Percentiles rank a stretch among this genome's conserved stretches.
phyloP scores from a whole-genome alignment of 345 rosid genomes.

The Gossypium thurberi region DNA sequence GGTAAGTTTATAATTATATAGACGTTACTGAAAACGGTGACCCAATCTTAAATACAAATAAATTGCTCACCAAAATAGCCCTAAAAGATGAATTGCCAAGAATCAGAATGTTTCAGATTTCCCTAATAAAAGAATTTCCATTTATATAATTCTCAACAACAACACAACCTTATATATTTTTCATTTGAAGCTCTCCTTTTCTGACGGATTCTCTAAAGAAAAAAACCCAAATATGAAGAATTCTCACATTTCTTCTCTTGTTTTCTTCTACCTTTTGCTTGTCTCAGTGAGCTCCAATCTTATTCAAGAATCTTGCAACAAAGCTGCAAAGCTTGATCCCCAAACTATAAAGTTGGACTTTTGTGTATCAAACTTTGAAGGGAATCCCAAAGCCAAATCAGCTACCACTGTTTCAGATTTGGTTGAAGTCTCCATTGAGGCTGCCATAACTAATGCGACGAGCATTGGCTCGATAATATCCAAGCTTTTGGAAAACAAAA shows the following conservation, averaged over 20 bases:
- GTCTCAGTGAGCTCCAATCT: constrained; percentile 9
- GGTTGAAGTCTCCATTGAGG: constrained; percentile 14
- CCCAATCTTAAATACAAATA: too few relatives aligned
- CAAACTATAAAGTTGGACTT: constrained; percentile 16
- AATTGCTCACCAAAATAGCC: too few relatives aligned
- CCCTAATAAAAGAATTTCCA: too few relatives aligned
- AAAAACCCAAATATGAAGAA: too few relatives aligned
- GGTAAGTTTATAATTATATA: too few relatives aligned
- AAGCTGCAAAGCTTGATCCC: constrained; percentile 27
- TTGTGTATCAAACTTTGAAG: constrained; percentile 25
- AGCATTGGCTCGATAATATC: constrained; percentile 14
- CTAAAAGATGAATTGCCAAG: too few relatives aligned
- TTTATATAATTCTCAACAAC: too few relatives aligned
- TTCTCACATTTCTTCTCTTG: not conserved
- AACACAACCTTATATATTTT: too few relatives aligned
- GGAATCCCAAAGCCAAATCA: constrained; percentile 20
- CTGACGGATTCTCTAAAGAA: too few relatives aligned
- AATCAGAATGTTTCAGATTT: too few relatives aligned
- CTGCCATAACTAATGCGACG: constrained; percentile 20
- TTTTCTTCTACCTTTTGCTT: constrained; percentile 8
- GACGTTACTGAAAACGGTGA: too few relatives aligned
- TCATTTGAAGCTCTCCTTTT: too few relatives aligned
- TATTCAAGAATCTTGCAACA: constrained; percentile 24
- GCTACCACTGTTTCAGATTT: constrained; percentile 23
- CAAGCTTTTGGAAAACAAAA: constrained; percentile 11